phyloP scores from a whole-genome alignment of 2,329 filamentous ascomycete genomes.

The Sclerotinia sclerotiorum region DNA sequence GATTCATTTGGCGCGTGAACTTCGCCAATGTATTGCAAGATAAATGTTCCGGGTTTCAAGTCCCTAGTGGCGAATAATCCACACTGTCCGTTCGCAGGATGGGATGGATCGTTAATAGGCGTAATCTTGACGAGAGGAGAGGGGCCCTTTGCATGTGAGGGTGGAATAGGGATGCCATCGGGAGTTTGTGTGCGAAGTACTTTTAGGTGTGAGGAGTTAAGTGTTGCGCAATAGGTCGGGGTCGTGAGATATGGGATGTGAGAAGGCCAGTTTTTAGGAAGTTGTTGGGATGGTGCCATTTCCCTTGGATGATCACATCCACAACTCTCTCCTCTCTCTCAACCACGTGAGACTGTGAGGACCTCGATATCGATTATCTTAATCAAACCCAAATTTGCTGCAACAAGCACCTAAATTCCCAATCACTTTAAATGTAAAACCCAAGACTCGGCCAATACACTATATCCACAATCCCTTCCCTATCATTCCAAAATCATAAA shows the following conservation, averaged over 20 bases:
- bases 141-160: conserved; percentile 46
- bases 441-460: not conserved
- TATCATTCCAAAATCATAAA: too few species aligned
- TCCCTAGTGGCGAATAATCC: conserved; percentile 60
- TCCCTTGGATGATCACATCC: not conserved
- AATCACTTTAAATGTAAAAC: too few species aligned
- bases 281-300: conserved; percentile 17
- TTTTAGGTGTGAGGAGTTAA: conserved; percentile 29
- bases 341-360: not conserved
- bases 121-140: conserved; percentile 54
- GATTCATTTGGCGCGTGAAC: conserved; percentile 47
- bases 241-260: conserved; percentile 52
- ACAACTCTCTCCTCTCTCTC: too few species aligned
- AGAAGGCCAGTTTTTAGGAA: conserved; percentile 60
- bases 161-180: conserved; percentile 40
- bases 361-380: not conserved
- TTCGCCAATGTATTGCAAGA: conserved; percentile 62
- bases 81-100: conserved; percentile 58
- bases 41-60: conserved; percentile 54
- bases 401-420: not conserved
- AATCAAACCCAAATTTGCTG: not conserved
- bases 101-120: conserved; percentile 50
- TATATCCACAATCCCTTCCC: not conserved
- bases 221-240: conserved; percentile 49
- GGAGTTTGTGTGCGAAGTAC: conserved; percentile 33